Conservation (phyloP, 2,329 filamentous ascomycete species). For the Dichotomopilus funicola region DNA sequence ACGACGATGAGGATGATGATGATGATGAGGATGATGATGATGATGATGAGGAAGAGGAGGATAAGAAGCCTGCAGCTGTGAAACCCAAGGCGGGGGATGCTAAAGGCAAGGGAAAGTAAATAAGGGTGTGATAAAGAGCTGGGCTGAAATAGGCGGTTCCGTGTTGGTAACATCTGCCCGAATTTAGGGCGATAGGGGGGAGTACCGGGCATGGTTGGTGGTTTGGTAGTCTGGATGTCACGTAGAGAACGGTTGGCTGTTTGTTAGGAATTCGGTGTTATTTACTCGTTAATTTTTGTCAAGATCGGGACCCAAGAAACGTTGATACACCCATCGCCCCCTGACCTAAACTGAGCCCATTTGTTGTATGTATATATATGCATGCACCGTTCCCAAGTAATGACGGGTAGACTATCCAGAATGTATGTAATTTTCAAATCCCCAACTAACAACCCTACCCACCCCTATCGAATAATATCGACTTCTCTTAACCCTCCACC, state of each 20-base stretch:
- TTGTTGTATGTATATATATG: too few relatives aligned
- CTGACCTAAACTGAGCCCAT: too few relatives aligned
- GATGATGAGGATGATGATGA: conserved; percentile 26
- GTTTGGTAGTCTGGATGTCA: too few relatives aligned
- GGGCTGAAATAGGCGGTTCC: background rate
- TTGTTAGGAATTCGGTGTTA: too few relatives aligned
- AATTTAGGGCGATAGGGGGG: background rate
- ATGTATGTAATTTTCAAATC: background rate
- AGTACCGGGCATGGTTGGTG: too few relatives aligned
- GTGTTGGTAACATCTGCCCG: background rate
- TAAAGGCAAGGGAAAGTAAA: background rate
- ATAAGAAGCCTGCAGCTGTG: background rate
- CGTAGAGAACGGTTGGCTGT: too few relatives aligned
- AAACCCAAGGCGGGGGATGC: background rate
- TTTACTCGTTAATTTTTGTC: too few relatives aligned
- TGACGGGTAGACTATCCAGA: too few relatives aligned
- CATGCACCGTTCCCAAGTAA: too few relatives aligned
- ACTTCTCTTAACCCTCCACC: background rate
- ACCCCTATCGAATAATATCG: background rate
- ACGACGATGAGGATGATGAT: conserved; percentile 20
- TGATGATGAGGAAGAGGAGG: background rate
- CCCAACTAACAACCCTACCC: background rate
- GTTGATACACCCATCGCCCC: too few relatives aligned
- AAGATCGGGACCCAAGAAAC: too few relatives aligned
- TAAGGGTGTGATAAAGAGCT: background rate